Evolutionary conservation across 768 basidiomycete genomes (phyloP).

Genomic region (Auricularia sp.): DNA sequence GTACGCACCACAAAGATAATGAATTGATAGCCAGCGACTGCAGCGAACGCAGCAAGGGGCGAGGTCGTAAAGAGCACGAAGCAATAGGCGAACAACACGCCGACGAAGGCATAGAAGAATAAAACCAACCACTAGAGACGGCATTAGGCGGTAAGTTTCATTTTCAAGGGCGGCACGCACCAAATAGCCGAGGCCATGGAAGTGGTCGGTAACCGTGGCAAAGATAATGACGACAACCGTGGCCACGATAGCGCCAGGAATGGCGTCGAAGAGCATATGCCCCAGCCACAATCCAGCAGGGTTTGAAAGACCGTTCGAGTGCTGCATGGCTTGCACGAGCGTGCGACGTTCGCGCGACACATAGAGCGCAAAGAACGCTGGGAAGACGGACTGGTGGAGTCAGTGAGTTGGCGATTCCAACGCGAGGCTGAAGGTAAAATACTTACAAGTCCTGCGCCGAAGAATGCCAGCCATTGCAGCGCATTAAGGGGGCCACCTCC

Average conservation of each 20-base stretch:
- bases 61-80: constrained; percentile 50
- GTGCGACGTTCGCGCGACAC: constrained; percentile 62
- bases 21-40: constrained; percentile 62
- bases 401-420: no score
- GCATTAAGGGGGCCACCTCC: constrained; percentile 46
- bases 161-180: constrained; percentile 23
- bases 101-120: constrained; percentile 58
- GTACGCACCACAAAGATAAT: constrained; percentile 57
- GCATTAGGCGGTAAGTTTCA: not conserved
- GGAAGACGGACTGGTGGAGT: constrained; percentile 48
- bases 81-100: constrained; percentile 59
- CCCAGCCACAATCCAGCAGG: constrained; percentile 69
- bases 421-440: not conserved
- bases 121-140: constrained; percentile 53
- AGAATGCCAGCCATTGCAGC: constrained; percentile 68
- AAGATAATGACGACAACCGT: constrained; percentile 58
- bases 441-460: constrained; percentile 59
- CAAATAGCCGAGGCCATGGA: constrained; percentile 55
- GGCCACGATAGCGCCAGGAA: constrained; percentile 47
- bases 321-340: constrained; percentile 69
- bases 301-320: constrained; percentile 63
- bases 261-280: constrained; percentile 63
- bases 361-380: constrained; percentile 75
- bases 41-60: constrained; percentile 63
- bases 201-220: constrained; percentile 45